A percentile compares a stretch with the other conserved stretches of the same genome.
These are phyloP conservation scores for Cladosporium phlei DNA, from an alignment of 2,329 filamentous ascomycete species.

Conservation along the genomic window DNA sequence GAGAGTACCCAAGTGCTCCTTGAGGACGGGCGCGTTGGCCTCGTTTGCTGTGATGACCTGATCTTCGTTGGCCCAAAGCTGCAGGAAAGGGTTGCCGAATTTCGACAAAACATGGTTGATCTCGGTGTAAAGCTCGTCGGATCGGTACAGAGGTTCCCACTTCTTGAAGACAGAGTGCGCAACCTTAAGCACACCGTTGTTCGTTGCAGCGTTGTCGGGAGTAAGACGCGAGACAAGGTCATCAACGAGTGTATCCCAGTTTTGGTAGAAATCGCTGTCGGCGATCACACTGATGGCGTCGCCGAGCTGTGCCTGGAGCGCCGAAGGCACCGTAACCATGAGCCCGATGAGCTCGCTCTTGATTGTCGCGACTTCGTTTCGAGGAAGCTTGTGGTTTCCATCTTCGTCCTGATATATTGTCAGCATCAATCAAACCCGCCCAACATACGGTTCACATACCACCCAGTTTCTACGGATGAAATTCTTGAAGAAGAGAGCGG, in stretches of 20 bases:
- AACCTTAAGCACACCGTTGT: slow-evolving; percentile 91
- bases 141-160: slow-evolving; percentile 91
- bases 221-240: slow-evolving; percentile 87
- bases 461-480: slow-evolving; percentile 93
- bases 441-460: slow-evolving; percentile 42
- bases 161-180: slow-evolving; percentile 96
- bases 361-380: slow-evolving; percentile 80
- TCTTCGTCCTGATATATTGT: slow-evolving; percentile 65
- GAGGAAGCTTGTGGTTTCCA: slow-evolving; percentile 82
- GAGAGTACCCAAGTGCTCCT: slow-evolving; percentile 76
- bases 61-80: slow-evolving; percentile 71
- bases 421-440: slow-evolving; percentile 15
- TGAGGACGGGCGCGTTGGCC: slow-evolving; percentile 68
- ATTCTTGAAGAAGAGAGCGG: slow-evolving; percentile 96
- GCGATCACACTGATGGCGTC: slow-evolving; percentile 97
- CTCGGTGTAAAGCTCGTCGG: slow-evolving; percentile 86
- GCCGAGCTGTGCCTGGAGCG: slow-evolving; percentile 87
- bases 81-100: slow-evolving; percentile 79
- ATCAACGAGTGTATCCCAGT: slow-evolving; percentile 93
- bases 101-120: slow-evolving; percentile 90
- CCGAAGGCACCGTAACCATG: slow-evolving; percentile 87
- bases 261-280: slow-evolving; percentile 93
- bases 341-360: slow-evolving; percentile 92
- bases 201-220: slow-evolving; percentile 72
- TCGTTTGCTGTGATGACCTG: slow-evolving; percentile 67